Evolutionary conservation across 305 asterid species (phyloP).

Genomic region (Galium porrigens): DNA sequence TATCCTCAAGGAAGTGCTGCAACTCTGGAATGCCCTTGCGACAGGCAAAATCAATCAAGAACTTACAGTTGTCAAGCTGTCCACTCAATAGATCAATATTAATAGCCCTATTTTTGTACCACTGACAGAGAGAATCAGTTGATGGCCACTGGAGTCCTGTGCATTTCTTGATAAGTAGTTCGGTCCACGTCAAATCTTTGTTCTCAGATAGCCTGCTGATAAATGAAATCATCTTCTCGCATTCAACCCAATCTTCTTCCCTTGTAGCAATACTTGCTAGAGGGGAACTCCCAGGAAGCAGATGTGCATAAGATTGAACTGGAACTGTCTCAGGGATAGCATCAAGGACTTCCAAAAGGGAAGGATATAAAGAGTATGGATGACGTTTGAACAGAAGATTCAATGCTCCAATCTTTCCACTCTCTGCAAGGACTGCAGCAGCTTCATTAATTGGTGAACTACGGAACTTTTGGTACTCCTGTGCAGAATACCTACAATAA

Average conservation of each 20-base stretch:
- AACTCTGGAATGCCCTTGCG: conserved; percentile 60
- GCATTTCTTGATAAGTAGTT: conserved; percentile 54
- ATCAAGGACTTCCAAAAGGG: conserved; percentile 71
- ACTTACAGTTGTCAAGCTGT: conserved; percentile 68
- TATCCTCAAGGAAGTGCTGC: conserved; percentile 60
- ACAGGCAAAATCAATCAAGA: conserved; percentile 75
- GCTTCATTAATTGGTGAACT: conserved; percentile 47
- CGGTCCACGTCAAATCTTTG: conserved; percentile 50
- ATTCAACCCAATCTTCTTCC: conserved; percentile 93
- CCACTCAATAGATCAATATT: conserved; percentile 83
- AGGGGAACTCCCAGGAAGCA: conserved; percentile 80
- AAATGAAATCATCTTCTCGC: conserved; percentile 49
- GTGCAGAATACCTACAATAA: conserved; percentile 74
- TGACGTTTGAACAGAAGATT: conserved; percentile 89
- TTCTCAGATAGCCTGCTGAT: conserved; percentile 30
- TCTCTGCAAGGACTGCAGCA: conserved; percentile 70
- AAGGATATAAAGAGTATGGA: conserved; percentile 63
- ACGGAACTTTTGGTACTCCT: conserved; percentile 75
- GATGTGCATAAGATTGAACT: conserved; percentile 71
- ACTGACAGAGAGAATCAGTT: conserved; percentile 49
- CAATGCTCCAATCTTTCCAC: conserved; percentile 87
- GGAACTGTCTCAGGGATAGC: conserved; percentile 98
- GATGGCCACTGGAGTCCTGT: conserved; percentile 70
- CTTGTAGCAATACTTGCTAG: conserved; percentile 50
- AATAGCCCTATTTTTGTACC: conserved; percentile 90